Conservation (phyloP, 2,329 filamentous ascomycete genomes). For the Trichoderma pleuroti region DNA sequence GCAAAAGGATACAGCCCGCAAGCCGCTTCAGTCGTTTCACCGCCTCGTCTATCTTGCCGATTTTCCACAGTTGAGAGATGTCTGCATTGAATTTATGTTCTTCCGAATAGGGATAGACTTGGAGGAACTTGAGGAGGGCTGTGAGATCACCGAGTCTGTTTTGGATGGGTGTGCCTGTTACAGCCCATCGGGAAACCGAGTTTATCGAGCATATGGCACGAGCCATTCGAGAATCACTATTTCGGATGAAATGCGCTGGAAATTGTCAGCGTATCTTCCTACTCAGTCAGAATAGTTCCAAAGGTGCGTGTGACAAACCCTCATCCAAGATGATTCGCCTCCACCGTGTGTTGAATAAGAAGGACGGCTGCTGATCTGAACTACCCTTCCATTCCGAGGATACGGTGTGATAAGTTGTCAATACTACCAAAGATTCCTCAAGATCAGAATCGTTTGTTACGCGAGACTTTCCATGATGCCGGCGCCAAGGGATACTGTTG, state of each 20-base stretch:
- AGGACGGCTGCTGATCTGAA: background rate
- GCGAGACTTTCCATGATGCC: constrained; percentile 32
- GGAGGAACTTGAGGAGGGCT: constrained; percentile 41
- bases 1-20: constrained; percentile 37
- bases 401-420: constrained; percentile 43
- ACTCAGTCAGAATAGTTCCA: background rate
- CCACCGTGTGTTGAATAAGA: constrained; percentile 37
- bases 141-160: constrained; percentile 42
- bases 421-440: constrained; percentile 25
- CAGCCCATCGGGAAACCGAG: constrained; percentile 39
- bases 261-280: background rate
- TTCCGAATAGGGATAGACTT: constrained; percentile 39
- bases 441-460: constrained; percentile 21
- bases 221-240: constrained; percentile 33
- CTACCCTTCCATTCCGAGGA: constrained; percentile 34
- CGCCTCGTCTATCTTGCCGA: constrained; percentile 34
- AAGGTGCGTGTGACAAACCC: background rate
- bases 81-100: constrained; percentile 37
- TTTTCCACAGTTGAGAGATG: constrained; percentile 39
- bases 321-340: constrained; percentile 23
- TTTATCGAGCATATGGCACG: constrained; percentile 36
- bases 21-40: constrained; percentile 39
- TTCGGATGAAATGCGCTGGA: constrained; percentile 42
- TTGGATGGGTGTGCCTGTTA: constrained; percentile 48
- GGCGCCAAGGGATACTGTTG: constrained; percentile 20